Base-by-base conservation (phyloP, 805 yeast genomes). In the Starmerella scarabaei region DNA sequence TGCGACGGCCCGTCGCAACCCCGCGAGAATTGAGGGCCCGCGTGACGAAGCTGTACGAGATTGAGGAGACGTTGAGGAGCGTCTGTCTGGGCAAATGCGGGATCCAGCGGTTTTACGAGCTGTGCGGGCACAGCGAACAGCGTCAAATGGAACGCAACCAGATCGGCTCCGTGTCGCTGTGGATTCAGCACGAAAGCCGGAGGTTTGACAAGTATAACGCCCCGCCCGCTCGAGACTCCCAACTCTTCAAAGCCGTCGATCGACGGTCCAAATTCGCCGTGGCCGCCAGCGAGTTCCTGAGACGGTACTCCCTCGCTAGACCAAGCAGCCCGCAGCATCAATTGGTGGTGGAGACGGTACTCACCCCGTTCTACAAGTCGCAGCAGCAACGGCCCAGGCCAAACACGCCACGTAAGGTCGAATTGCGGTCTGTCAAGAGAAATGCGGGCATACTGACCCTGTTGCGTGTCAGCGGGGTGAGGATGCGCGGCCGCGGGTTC, bases 181-280 rank as follows among this genome's bases (percentile, higher is more conserved):
- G 52, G 52, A 30, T 27, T 14, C 46, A 38, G 35, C 47, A 41
- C 14, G 41, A 37, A n/a, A 35, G 29, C 17, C 49, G 55, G 3
- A 39, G 47, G n/a, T 36, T 40, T 21, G 55, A 52, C 37, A 31
- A 4, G 23, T 47, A 37, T 35, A 52, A 52, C 23, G 9, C 21
- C 2, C 48, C 53, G 6, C 50, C 54, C 15, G 20, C 35, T 8
- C 23, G 26, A 5, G 36, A 37, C 12, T 18, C 38, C 21, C 18
- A 16, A 3, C 19, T 16, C 4, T 30, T 12, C 19, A 14, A 15
- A 4, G 18, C 17, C 8, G 48, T 47, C 5, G 40, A 45, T 15
- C 37, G 47, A 3, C 16, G 23, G 17, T 40, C 47, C 5, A 28
- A 28, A 23, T 32, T 43, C 19, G 30, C 36, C 2, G 24, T 21